Conservation (phyloP, 108 stramenopile species). For the Stephanodiscus minutulus region DNA sequence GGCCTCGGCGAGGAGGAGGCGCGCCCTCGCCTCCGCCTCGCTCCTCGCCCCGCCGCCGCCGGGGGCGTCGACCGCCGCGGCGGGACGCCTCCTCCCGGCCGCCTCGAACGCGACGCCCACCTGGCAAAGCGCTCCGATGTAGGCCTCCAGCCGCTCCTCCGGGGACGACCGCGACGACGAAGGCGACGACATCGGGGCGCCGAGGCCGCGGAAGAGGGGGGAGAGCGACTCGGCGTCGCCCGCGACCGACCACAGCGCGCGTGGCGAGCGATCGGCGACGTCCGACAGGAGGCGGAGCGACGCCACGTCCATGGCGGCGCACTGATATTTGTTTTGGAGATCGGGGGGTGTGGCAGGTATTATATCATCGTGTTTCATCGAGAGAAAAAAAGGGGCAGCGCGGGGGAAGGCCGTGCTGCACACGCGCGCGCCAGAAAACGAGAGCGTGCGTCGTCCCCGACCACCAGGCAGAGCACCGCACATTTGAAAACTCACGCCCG, state of each 20-base stretch:
- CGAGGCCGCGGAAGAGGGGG: constrained; percentile 10
- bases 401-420: no score
- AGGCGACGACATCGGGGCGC: background rate
- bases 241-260: constrained; percentile 35
- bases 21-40: constrained; percentile 29
- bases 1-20: background rate
- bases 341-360: no score
- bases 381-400: no score
- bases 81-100: constrained; percentile 23
- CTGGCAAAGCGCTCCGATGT: constrained; percentile 37
- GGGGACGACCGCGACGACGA: constrained; percentile 2
- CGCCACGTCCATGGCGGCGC: constrained; percentile 24
- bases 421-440: no score
- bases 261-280: constrained; percentile 67
- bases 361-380: no score
- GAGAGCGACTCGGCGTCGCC: constrained; percentile 20
- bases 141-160: constrained; percentile 24
- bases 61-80: no score
- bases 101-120: constrained; percentile 52
- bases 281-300: constrained; percentile 47
- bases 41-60: constrained; percentile 1
- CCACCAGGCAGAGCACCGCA: no score
- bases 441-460: no score
- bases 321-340: no score
- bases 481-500: no score